A percentile compares a stretch with the other conserved stretches of the same genome.
Evolutionary conservation across 306 rosid genomes (phyloP).

Genomic region (Cicer bijugum): DNA sequence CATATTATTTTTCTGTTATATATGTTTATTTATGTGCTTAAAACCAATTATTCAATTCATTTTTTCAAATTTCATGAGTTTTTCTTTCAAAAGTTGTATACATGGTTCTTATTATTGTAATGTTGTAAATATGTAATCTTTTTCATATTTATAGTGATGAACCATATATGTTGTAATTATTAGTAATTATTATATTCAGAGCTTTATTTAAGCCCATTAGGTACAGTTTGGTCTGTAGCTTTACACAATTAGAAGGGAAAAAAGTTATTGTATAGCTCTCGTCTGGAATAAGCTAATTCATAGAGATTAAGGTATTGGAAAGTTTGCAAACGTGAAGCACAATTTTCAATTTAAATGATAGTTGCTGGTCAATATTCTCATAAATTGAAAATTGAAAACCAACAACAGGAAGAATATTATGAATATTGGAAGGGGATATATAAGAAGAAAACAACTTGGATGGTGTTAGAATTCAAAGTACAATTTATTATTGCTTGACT

Average conservation of each 20-base stretch:
- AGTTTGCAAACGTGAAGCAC: neutral
- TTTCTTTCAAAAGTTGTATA: neutral
- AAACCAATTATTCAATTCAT: neutral
- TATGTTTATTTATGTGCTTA: constrained; percentile 28
- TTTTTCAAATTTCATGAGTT: constrained; percentile 6
- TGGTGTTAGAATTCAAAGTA: too few species aligned
- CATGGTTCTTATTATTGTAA: neutral
- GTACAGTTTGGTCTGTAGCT: neutral
- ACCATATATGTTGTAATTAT: neutral
- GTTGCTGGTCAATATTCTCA: neutral
- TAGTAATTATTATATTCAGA: neutral
- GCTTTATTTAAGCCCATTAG: neutral
- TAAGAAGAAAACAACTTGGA: neutral
- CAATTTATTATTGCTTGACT: too few species aligned
- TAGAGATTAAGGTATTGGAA: neutral
- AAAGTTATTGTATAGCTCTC: neutral
- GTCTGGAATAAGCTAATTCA: neutral
- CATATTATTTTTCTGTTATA: constrained; percentile 14
- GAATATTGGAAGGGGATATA: neutral
- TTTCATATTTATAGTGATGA: neutral
- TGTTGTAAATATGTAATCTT: neutral
- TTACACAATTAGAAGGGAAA: constrained; percentile 1
- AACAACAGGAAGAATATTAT: neutral
- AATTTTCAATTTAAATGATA: neutral
- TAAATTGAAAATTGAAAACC: neutral